Percentiles rank a stretch among this genome's conserved stretches.
phyloP scores from a whole-genome alignment of 768 basidiomycete species.

The Xerocomellus chrysenteron region DNA sequence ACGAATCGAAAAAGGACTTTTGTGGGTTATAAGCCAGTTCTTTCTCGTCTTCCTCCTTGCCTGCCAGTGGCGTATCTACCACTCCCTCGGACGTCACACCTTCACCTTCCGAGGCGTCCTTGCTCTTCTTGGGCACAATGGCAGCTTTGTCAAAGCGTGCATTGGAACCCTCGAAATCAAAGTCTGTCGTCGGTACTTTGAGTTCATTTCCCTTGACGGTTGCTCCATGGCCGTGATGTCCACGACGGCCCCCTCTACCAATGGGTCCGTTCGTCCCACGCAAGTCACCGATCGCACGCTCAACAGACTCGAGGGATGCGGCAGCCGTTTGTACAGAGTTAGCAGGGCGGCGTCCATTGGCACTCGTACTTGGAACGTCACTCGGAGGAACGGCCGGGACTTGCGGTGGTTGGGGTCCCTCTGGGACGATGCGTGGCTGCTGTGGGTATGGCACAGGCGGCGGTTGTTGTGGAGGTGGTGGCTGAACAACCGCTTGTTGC shows the following conservation, averaged over 20 bases:
- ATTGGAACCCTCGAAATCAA: slow-evolving; percentile 78
- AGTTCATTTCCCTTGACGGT: slow-evolving; percentile 37
- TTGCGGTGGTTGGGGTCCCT: slow-evolving; percentile 24
- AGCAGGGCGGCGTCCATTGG: slow-evolving; percentile 32
- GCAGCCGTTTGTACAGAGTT: slow-evolving; percentile 70
- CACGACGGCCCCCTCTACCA: slow-evolving; percentile 42
- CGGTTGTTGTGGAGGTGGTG: slow-evolving; percentile 31
- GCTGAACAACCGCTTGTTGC: slow-evolving; percentile 32
- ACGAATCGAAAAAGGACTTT: slow-evolving; percentile 80
- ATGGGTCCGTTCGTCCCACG: slow-evolving; percentile 38
- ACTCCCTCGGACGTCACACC: slow-evolving; percentile 32
- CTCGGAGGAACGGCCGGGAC: slow-evolving; percentile 18
- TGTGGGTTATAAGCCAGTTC: slow-evolving; percentile 68
- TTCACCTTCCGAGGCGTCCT: slow-evolving; percentile 31
- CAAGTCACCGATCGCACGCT: slow-evolving; percentile 53
- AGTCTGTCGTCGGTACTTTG: slow-evolving; percentile 72
- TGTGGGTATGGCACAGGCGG: slow-evolving; percentile 29
- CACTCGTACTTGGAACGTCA: slow-evolving; percentile 26
- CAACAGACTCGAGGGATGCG: slow-evolving; percentile 72
- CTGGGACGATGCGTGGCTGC: slow-evolving; percentile 26
- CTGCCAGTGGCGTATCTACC: slow-evolving; percentile 12
- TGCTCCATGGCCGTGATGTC: slow-evolving; percentile 27
- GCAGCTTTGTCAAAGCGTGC: slow-evolving; percentile 79
- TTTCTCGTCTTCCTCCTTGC: slow-evolving; percentile 39
- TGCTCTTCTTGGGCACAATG: slow-evolving; percentile 38